Base-by-base conservation (phyloP, 2,329 filamentous ascomycete genomes). In the Phymatotrichopsis omnivora region DNA sequence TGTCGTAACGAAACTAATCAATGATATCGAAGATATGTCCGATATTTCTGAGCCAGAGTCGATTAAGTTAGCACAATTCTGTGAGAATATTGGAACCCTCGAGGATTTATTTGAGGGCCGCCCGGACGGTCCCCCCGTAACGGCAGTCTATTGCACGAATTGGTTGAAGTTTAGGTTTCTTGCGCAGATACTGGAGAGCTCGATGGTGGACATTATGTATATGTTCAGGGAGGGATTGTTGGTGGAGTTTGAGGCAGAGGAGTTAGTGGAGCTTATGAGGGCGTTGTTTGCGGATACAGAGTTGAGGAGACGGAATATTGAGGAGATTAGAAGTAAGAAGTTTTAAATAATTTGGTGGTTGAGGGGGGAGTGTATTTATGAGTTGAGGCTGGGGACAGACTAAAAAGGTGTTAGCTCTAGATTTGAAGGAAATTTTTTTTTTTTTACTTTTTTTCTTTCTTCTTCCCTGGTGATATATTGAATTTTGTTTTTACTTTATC, bases 101-200 rank as follows among this genome's bases (percentile, higher is more conserved):
- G 56, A 58, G 25, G 28, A 31, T 4, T 23, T 56, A 27, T 57
- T 59, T 30, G 37, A 27, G 42, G 12, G 34, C 41, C 7, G 41
- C 38, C 31, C 51, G 29, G 33, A 44, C 30, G 27, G 30, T 0
- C 43, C 46, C 1, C 49, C 45, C 11, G 46, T 45, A 19, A 50
- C 54, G 19, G 51, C 44, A 29, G 44, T 51, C 10, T 58, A 59
- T 36, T 58, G 56, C 31, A 42, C 42, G 14, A 46, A 47, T 39
- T 59, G 56, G 57, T 43, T 57, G 5, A 58, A 57, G 43, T 57
- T 59, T 27, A 43, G 55, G 11, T 58, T 56, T 34, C 36, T 59
- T 11, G 49, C 50, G 35, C 56, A 55, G 45, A 53, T 59, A 10
- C 27, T 59, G 19, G 53, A 58, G 36, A 55, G 54, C 24, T 55